Evolutionary conservation across 768 basidiomycete genomes (phyloP), one percentile per base, ranked within the genome.

Genomic region (Agrocybe chaxingu): DNA sequence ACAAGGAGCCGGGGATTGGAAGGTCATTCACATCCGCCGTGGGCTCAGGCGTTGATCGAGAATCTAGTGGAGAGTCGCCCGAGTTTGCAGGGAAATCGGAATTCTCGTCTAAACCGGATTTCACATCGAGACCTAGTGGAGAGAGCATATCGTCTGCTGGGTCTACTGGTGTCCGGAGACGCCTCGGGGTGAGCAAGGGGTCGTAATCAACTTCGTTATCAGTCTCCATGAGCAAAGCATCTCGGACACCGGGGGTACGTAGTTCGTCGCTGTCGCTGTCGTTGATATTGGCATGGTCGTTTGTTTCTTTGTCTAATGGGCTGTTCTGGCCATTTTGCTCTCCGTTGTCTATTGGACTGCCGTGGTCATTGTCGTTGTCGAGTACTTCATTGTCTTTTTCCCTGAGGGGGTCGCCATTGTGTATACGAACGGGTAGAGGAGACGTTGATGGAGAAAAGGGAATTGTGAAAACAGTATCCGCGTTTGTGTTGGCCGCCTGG

Each of bases 1-100:
- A 61, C 16, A 63, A 50, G 24, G 62, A 62, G 4, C 62, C 60
- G n/a, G 60, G 60, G 37, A 64, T 60, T 5, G 38, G 52, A 11
- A 51, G 31, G n/a, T 57, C 52, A 19, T 61, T 53, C 40, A 12
- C 40, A 40, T 18, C 40, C 29, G 42, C 31, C 45, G 16, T 47
- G 13, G 4, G 19, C 32, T 13, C 32, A 29, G 30, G 12, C 29
- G 9, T n/a, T 9, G n/a, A n/a, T 24, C 12, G 19, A n/a, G 46
- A 19, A 12, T 38, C 46, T 47, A 24, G 29, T n/a, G 46, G 45
- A 5, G 45, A 47, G 33, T 38, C 48, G 12, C 31, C 56, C 37
- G 45, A 52, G 48, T 52, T 58, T 45, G 42, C 49, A 41, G 48
- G 35, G 16, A 19, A 44, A 36, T 42, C 48, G 42, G 45, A 55